Evolutionary conservation across 2,329 filamentous ascomycete genomes (phyloP), one percentile per base, ranked within the genome.

Genomic region (Didymella pomorum): DNA sequence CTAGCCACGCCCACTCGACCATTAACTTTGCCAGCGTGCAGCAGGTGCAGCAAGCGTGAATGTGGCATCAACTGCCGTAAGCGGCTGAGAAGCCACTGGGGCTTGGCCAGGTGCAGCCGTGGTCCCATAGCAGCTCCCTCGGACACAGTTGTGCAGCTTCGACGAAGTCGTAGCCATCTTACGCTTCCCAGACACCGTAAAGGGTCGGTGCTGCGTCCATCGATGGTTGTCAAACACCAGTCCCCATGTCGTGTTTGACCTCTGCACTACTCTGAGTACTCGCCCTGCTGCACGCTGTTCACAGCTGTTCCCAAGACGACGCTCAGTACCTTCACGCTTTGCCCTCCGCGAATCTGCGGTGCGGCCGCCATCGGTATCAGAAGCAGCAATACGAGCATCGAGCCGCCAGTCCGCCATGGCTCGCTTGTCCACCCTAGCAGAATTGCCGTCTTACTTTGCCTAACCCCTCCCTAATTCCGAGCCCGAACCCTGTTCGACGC

Each of bases 401-500:
- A 62, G 52, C 60, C 64, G 58, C 53, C 55, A 58, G 33, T 48
- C 61, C 63, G 56, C 55, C 39, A 53, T 53, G 31, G 47, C 49
- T 52, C 35, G 53, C 66, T 65, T 61, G 58, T 55, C 54, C 52
- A 53, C 60, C 63, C 66, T 69, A 70, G 67, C 59, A 60, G 41
- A 44, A 49, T 55, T 63, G 64, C 62, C 60, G 68, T 71, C 71
- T 72, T 72, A 75, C 67, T 61, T 67, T 63, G 61, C 72, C 65
- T 68, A 73, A 74, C 60, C 65, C 64, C 70, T 66, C 65, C 66
- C 67, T 68, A 67, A 65, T 64, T 70, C 73, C 72, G 73, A 70
- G 66, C 69, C 71, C 64, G 64, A 72, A 69, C 72, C 71, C 70
- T 73, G 71, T 72, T 66, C 70, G 69, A 69, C 64, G 67, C 70